Evolutionary conservation across 441 rosid species (phyloP).

Genomic region (Jatropha podagrica): DNA sequence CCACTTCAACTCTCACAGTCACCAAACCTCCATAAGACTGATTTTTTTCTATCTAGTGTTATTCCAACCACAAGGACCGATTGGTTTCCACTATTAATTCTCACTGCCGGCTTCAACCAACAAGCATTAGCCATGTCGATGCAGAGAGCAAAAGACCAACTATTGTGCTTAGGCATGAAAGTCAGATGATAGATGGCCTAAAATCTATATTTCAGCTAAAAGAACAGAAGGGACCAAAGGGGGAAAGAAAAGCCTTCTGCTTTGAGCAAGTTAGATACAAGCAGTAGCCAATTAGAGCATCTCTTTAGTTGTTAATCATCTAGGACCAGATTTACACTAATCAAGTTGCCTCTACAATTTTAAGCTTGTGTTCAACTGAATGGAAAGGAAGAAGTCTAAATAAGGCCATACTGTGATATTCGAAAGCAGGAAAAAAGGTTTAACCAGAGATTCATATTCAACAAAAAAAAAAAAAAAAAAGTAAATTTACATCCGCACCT

Average conservation of each 20-base stretch:
- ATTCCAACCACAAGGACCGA: slow-evolving; percentile 2
- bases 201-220: neutral
- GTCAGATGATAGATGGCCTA: no score
- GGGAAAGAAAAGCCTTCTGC: neutral
- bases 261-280: neutral
- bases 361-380: neutral
- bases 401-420: neutral
- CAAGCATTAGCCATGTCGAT: no score
- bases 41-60: neutral
- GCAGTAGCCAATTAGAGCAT: neutral
- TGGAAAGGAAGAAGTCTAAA: neutral
- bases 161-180: no score
- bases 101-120: neutral
- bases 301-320: neutral
- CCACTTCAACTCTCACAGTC: neutral
- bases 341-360: neutral
- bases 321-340: neutral
- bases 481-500: neutral
- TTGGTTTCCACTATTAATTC: neutral
- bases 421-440: no score
- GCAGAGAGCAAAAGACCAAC: no score
- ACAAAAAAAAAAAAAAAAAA: neutral
- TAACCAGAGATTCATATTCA: neutral
- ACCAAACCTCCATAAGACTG: neutral
- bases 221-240: no score